Evolutionary conservation across 108 stramenopile genomes (phyloP).

Genomic region (Skeletonema costatum): DNA sequence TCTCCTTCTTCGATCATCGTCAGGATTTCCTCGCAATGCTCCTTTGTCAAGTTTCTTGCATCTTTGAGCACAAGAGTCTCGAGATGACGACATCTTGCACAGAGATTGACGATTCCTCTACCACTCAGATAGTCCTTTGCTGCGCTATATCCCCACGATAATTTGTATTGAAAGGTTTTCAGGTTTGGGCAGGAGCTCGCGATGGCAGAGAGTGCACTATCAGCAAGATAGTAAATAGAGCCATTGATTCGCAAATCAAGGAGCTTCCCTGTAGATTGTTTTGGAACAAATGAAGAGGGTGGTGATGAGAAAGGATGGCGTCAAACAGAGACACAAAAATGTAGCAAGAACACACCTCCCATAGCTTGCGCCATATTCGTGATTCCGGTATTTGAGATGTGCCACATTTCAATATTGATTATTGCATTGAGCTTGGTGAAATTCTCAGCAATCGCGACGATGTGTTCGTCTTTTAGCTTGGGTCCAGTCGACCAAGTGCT

Average conservation of each 20-base stretch:
- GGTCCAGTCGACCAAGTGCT: not conserved
- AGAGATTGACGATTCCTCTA: constrained; percentile 5
- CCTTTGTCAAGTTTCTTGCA: not conserved
- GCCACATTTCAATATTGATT: constrained; percentile 3
- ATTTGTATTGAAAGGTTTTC: constrained; percentile 5
- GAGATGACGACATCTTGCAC: constrained; percentile 6
- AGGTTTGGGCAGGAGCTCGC: constrained; percentile 6
- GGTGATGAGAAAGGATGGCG: no score
- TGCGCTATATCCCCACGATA: not conserved
- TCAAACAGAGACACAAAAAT: no score
- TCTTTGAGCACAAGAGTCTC: constrained; percentile 11
- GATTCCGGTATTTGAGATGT: not conserved
- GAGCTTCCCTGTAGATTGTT: not conserved
- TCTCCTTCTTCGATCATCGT: not conserved
- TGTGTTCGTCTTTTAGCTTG: constrained; percentile 4
- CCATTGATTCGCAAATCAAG: constrained; percentile 9
- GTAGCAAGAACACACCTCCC: no score
- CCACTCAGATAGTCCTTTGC: not conserved
- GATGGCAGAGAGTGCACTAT: not conserved
- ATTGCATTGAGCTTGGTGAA: constrained; percentile 6
- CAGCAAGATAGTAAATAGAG: not conserved
- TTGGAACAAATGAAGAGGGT: no score
- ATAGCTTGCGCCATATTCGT: not conserved
- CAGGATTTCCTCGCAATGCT: not conserved
- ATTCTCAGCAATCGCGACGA: not conserved